A percentile compares a stretch with the other conserved stretches of the same genome.
These are phyloP conservation scores for Cutaneotrichosporon cavernicola DNA, from an alignment of 1,284 basidiomycete species.

Conservation along the genomic window DNA sequence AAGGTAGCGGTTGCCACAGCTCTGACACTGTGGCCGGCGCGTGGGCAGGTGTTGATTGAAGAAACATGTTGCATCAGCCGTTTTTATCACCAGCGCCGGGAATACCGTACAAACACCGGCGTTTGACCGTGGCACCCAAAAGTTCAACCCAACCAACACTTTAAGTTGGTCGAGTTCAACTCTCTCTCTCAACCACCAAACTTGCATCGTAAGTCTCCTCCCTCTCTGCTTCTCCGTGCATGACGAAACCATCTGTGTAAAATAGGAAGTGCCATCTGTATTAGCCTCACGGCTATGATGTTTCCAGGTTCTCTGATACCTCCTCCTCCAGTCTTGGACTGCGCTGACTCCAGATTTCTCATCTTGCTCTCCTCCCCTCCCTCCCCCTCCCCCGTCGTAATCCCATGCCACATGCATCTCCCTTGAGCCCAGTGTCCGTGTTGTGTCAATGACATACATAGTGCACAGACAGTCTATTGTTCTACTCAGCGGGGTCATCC, in stretches of 20 bases:
- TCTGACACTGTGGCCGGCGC: conserved; percentile 8
- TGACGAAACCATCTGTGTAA: conserved; percentile 37
- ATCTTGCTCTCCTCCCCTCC: not conserved
- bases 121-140: not conserved
- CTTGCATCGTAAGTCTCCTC: not conserved
- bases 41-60: conserved; percentile 14
- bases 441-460: not conserved
- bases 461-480: not conserved
- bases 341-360: not conserved
- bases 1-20: conserved; percentile 8
- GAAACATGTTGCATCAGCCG: not conserved
- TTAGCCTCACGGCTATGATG: conserved; percentile 31
- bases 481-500: not conserved
- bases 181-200: not conserved
- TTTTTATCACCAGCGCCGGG: not conserved
- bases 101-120: not conserved
- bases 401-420: not conserved
- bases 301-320: conserved; percentile 38
- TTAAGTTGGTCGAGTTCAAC: too few species aligned
- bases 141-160: not conserved
- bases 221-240: not conserved
- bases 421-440: not conserved
- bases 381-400: not conserved
- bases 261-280: conserved; percentile 39
- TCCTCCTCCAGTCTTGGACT: conserved; percentile 6